These are phyloP conservation scores for Cryptosporidium canis DNA, from an alignment of 169 alveolate species.

Conservation along the genomic window DNA sequence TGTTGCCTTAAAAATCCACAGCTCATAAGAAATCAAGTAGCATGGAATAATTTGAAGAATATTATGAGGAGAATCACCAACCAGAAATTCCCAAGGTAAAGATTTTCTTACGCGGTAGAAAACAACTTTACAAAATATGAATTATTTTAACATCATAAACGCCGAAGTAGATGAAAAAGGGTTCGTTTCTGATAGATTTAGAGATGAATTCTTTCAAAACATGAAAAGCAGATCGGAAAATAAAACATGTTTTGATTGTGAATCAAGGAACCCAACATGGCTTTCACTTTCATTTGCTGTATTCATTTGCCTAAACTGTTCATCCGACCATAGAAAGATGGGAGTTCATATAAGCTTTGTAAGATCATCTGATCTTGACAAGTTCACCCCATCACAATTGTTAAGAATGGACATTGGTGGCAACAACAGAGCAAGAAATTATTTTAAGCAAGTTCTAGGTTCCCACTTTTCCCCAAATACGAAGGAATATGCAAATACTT, in stretches of 20 bases:
- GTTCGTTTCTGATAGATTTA: conserved; percentile 80
- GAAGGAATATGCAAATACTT: conserved; percentile 30
- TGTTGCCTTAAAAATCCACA: conserved; percentile 63
- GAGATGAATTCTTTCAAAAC: conserved; percentile 82
- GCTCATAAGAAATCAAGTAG: conserved; percentile 50
- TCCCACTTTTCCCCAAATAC: conserved; percentile 26
- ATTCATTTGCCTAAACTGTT: conserved; percentile 95
- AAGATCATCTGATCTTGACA: conserved; percentile 90
- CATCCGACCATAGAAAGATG: conserved; percentile 93
- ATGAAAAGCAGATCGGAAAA: conserved; percentile 81
- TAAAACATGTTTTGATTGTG: conserved; percentile 93
- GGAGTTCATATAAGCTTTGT: conserved; percentile 96
- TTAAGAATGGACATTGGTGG: conserved; percentile 81
- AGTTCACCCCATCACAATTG: conserved; percentile 87
- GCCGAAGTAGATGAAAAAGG: conserved; percentile 83
- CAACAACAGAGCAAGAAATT: conserved; percentile 37
- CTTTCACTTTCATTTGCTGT: conserved; percentile 93
- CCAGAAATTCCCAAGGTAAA: conserved; percentile 3
- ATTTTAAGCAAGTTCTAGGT: conserved; percentile 24
- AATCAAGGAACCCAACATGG: conserved; percentile 96
- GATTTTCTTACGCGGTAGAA: conserved; percentile 13
- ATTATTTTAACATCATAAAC: conserved; percentile 50
- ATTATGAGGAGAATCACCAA: conserved; percentile 47
- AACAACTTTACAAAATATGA: conserved; percentile 6
- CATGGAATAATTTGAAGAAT: conserved; percentile 64